Conservation (phyloP, 2,329 filamentous ascomycete genomes). For the Diatrype stigma region DNA sequence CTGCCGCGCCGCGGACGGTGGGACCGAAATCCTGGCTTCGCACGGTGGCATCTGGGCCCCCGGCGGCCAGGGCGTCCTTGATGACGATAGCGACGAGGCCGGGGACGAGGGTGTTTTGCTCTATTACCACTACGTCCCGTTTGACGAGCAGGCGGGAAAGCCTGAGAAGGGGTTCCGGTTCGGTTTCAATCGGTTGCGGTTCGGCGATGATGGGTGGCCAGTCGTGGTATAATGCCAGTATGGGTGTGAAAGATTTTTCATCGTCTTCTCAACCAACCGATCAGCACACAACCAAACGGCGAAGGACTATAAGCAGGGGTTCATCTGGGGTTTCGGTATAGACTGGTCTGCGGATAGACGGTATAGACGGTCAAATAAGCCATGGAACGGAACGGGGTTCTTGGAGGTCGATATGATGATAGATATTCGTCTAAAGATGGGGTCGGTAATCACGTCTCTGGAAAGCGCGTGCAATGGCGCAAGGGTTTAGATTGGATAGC, state of each 20-base stretch:
- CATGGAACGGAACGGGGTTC: too few relatives aligned
- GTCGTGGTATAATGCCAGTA: background rate
- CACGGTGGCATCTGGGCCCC: background rate
- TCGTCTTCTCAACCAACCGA: too few relatives aligned
- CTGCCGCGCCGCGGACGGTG: background rate
- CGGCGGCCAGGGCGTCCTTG: background rate
- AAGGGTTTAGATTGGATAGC: too few relatives aligned
- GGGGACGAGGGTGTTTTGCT: background rate
- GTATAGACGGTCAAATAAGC: too few relatives aligned
- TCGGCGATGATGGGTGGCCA: background rate
- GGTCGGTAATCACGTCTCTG: too few relatives aligned
- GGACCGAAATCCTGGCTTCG: background rate
- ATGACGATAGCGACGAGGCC: background rate
- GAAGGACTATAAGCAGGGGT: too few relatives aligned
- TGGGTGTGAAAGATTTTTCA: background rate
- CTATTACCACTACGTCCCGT: background rate
- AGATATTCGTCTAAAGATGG: too few relatives aligned
- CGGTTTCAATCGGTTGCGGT: background rate
- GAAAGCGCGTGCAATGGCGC: too few relatives aligned
- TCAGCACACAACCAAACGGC: too few relatives aligned
- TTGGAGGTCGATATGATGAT: too few relatives aligned
- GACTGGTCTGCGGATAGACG: too few relatives aligned
- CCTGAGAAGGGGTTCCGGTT: background rate
- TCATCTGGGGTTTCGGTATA: too few relatives aligned
- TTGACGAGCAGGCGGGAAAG: background rate